These are phyloP conservation scores for Quercus dentata DNA, from an alignment of 306 rosid species.

Conservation along the genomic window DNA sequence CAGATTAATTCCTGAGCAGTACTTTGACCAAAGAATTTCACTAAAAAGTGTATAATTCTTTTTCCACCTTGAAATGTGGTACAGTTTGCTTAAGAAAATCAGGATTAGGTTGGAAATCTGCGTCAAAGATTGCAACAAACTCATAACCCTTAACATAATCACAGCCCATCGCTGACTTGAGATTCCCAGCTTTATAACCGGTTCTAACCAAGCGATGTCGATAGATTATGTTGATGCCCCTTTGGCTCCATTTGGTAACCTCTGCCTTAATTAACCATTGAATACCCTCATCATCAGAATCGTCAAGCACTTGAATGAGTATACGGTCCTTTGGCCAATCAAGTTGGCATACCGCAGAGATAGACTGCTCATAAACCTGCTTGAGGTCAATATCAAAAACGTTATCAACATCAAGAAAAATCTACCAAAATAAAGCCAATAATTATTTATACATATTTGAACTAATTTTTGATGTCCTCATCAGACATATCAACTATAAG, in stretches of 20 bases:
- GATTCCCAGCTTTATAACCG: conserved; percentile 98
- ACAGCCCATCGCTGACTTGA: conserved; percentile 92
- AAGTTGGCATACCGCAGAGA: conserved; percentile 82
- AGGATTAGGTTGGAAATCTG: conserved; percentile 95
- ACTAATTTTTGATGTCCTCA: background rate
- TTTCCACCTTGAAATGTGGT: conserved; percentile 85
- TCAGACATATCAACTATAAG: background rate
- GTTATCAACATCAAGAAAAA: conserved; percentile 8
- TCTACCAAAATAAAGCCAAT: background rate
- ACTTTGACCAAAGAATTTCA: conserved; percentile 2
- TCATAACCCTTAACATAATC: conserved; percentile 85
- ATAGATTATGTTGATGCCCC: conserved; percentile 75
- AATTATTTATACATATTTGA: background rate
- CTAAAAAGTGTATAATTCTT: conserved; percentile 2
- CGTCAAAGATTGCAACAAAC: conserved; percentile 91
- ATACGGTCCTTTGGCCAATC: conserved; percentile 90
- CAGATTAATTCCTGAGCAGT: conserved; percentile 12
- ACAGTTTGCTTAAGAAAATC: conserved; percentile 84
- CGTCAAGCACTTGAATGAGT: conserved; percentile 93
- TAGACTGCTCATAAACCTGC: conserved; percentile 96
- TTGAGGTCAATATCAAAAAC: conserved; percentile 16
- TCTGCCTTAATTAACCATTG: conserved; percentile 74
- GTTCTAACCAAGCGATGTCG: conserved; percentile 84
- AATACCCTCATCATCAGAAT: conserved; percentile 81
- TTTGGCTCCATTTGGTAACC: conserved; percentile 79